Evolutionary conservation across 257 asterid species (phyloP), one percentile per base, ranked within the genome.

Genomic region (Nicotiana noctiflora): DNA sequence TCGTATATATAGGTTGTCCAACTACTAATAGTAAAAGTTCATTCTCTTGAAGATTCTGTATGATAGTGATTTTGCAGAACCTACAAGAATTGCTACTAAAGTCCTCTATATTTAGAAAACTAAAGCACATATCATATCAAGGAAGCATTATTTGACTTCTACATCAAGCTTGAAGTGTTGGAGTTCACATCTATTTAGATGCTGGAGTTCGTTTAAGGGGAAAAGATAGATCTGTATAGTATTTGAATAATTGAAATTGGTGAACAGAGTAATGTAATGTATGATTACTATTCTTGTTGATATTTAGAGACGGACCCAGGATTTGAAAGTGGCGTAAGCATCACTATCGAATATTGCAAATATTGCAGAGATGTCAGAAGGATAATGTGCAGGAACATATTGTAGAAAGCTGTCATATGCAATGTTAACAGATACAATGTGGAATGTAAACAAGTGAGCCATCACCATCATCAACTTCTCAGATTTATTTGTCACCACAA

Each of bases 401-500:
- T 52, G n/a, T 52, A 52, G n/a, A 52, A 15, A 52, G 57, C 19
- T 52, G 57, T 14, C n/a, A 52, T 52, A 15, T 52, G 57, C 2
- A 6, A 53, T 53, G 59, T 1, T 17, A 3, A 12, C 18, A 52
- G 7, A 4, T 17, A 12, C 18, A 52, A 13, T 13, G 57, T 14
- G 57, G 8, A 52, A 52, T 52, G n/a, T 52, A 52, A 89, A 86
- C 93, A 76, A 94, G 93, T 83, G 98, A 88, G 63, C 97, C 97
- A 83, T 79, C 81, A 80, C 85, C 66, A 19, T 91, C 93, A 86
- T 88, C 95, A 66, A 94, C 97, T 87, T 84, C 90, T 94, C 97
- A 75, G 98, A 91, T 90, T 94, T 94, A 86, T 91, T 93, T 91
- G 90, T 91, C 67, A 93, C 95, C 86, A 89, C 93, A 80, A 86